Conservation (phyloP, 2,329 filamentous ascomycete genomes). For the Canariomyces notabilis region DNA sequence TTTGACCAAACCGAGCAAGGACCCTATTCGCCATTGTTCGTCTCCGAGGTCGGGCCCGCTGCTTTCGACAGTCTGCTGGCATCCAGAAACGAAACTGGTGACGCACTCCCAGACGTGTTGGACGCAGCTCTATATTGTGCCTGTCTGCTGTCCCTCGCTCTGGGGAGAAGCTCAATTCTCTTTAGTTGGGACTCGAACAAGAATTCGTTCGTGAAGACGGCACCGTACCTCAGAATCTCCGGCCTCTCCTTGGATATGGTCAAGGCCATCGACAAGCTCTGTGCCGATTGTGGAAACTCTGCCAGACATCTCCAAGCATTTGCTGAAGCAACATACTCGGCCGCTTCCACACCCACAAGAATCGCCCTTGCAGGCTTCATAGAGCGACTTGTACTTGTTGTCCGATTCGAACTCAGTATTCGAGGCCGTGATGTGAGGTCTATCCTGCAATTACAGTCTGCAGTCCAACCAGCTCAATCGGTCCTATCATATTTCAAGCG, state of each 20-base stretch:
- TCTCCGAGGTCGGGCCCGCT: constrained; percentile 63
- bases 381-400: constrained; percentile 43
- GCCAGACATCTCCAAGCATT: constrained; percentile 44
- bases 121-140: constrained; percentile 45
- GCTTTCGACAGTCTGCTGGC: constrained; percentile 60
- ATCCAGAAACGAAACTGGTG: constrained; percentile 35
- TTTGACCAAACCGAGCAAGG: constrained; percentile 48
- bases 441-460: constrained; percentile 48
- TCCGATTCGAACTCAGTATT: constrained; percentile 45
- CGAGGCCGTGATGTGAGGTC: constrained; percentile 41
- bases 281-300: constrained; percentile 44
- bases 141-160: constrained; percentile 60
- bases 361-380: constrained; percentile 50
- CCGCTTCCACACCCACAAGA: constrained; percentile 40
- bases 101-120: constrained; percentile 37
- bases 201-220: constrained; percentile 46
- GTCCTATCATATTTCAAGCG: constrained; percentile 49
- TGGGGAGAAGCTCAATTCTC: constrained; percentile 68
- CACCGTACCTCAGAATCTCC: constrained; percentile 47
- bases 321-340: constrained; percentile 42
- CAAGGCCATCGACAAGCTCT: constrained; percentile 42
- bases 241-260: constrained; percentile 51
- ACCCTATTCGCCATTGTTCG: constrained; percentile 42
- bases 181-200: constrained; percentile 56
- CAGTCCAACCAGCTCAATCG: constrained; percentile 41